Base-by-base conservation (phyloP, 257 asterid genomes). In the Paraleonurus japonicus region DNA sequence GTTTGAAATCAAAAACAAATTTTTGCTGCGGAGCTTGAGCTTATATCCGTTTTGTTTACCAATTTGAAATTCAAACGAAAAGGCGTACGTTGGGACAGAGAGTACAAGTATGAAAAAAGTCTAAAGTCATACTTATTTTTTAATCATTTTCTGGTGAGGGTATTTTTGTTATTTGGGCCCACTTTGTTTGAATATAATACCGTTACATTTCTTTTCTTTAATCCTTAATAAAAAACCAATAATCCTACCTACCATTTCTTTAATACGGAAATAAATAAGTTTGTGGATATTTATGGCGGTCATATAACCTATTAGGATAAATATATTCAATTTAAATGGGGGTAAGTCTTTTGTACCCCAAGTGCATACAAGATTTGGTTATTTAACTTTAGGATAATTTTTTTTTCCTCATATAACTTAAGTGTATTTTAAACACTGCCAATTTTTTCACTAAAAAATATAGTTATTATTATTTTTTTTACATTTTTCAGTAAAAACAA, bases 21-120 rank as follows among this genome's bases (percentile, higher is more conserved):
- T 2, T 63, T 58, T 27, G 67, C 54, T 63, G 6, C 57, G 59
- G 45, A n/a, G 1, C 1, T 48, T 70, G 8, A 33, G 60, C 11
- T 58, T 45, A 6, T 50, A 33, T 32, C 66, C 27, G 59, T 58
- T 51, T 64, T 60, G 19, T 68, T 50, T 51, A 76, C 45, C 76
- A 83, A 79, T 86, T 89, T 86, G 95, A 92, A 92, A 82, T 92
- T 92, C 96, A 85, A 92, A 88, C 81, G 76, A 54, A 80, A 82
- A 83, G 48, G 84, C 65, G 32, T 71, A 89, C 89, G 85, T 83
- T 84, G 83, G 73, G 73, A 39, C 70, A 62, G 55, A 69, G 70
- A 66, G 71, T 45, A 65, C 50, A 75, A 78, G 79, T 53, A 32
- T 65, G 58, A 13, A 28, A 17, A 61, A 60, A 60, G 47, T 30